Percentiles rank a stretch among this genome's conserved stretches.
phyloP scores from a whole-genome alignment of 345 rosid genomes.

The Citrus maxima region DNA sequence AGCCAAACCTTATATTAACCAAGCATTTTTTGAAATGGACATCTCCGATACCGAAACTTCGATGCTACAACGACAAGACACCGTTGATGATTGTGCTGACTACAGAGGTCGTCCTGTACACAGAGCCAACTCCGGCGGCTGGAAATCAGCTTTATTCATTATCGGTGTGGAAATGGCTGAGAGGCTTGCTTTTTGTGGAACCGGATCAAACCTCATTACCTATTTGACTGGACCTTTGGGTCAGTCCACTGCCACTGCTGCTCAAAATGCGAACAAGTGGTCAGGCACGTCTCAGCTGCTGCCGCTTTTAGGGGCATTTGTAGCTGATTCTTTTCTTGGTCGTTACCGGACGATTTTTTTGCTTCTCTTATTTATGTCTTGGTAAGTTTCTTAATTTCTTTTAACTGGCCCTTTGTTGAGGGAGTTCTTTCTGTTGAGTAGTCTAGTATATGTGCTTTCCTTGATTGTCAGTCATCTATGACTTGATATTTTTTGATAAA shows the following conservation, averaged over 20 bases:
- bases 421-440: no score
- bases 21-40: no score
- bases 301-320: constrained; percentile 46
- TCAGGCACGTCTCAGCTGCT: constrained; percentile 39
- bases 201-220: constrained; percentile 40
- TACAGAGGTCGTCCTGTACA: constrained; percentile 28
- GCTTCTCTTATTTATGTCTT: constrained; percentile 40
- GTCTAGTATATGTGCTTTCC: no score
- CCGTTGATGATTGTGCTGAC: constrained; percentile 31
- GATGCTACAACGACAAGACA: constrained; percentile 13
- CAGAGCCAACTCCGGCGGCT: constrained; percentile 35
- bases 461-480: no score
- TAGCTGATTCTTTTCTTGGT: constrained; percentile 50
- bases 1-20: no score
- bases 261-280: constrained; percentile 47
- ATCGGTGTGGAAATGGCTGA: constrained; percentile 51
- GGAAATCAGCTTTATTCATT: constrained; percentile 52
- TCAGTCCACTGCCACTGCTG: constrained; percentile 44
- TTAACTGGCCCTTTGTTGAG: no score
- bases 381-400: constrained; percentile 18
- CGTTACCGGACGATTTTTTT: constrained; percentile 47
- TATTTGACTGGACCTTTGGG: constrained; percentile 48
- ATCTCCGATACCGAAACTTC: constrained; percentile 7
- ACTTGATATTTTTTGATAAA: no score
- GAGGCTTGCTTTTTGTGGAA: constrained; percentile 46